phyloP scores from a whole-genome alignment of 202 grass and related monocot species.

The Tripidium arundinaceum region DNA sequence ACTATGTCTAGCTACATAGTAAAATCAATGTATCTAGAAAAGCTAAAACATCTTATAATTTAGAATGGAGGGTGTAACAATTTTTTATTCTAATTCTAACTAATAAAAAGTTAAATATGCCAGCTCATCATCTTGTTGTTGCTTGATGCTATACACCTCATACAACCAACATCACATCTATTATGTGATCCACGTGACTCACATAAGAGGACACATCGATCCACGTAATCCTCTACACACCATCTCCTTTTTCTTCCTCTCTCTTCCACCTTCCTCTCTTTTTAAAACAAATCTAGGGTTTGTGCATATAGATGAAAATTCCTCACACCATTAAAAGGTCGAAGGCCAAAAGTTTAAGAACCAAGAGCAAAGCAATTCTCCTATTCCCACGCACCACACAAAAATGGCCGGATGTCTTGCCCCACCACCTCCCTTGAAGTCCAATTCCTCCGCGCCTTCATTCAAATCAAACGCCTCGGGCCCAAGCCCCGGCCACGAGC shows the following conservation, averaged over 20 bases:
- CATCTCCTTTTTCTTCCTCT: neutral
- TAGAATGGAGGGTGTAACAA: too few species aligned
- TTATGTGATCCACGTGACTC: too few species aligned
- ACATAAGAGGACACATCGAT: too few species aligned
- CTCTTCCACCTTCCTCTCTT: neutral
- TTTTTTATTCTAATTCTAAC: too few species aligned
- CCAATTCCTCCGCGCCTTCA: conserved; percentile 19
- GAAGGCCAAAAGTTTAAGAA: too few species aligned
- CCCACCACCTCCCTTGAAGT: conserved; percentile 9
- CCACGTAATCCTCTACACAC: too few species aligned
- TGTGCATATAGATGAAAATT: neutral
- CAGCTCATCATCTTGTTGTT: neutral
- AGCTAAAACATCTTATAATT: too few species aligned
- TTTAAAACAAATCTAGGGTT: neutral
- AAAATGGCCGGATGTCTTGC: conserved; percentile 24
- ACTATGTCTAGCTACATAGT: too few species aligned
- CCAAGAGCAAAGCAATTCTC: neutral
- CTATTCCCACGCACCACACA: neutral
- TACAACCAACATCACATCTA: too few species aligned
- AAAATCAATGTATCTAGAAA: too few species aligned
- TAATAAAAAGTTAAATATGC: too few species aligned
- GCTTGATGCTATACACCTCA: too few species aligned
- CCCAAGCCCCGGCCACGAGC: conserved; percentile 1
- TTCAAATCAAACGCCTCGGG: conserved; percentile 30
- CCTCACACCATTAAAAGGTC: neutral